Percentiles rank a stretch among this genome's conserved stretches.
Evolutionary conservation across 2,329 filamentous ascomycete genomes (phyloP).

Genomic region (Venturia asperata): DNA sequence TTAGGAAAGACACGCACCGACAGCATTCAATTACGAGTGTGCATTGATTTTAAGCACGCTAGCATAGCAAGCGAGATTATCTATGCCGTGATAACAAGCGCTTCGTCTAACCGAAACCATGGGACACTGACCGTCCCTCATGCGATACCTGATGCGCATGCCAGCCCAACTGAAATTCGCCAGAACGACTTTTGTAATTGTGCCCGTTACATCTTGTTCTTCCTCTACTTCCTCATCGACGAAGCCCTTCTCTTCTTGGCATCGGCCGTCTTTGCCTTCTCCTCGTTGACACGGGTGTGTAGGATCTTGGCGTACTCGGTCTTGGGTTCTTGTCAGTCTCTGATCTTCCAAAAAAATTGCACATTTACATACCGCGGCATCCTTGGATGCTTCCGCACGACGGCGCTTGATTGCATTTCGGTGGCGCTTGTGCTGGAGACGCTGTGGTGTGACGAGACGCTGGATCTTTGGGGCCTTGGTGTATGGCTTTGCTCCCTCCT

Average conservation of each 20-base stretch:
- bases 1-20: not conserved
- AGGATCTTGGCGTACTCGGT: conserved; percentile 95
- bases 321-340: conserved; percentile 46
- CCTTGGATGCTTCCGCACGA: conserved; percentile 93
- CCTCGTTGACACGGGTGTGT: conserved; percentile 93
- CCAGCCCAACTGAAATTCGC: conserved; percentile 2
- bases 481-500: conserved; percentile 95
- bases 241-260: conserved; percentile 93
- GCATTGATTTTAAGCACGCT: conserved; percentile 12
- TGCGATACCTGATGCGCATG: conserved; percentile 6
- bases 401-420: conserved; percentile 96
- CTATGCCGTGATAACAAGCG: conserved; percentile 3
- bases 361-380: conserved; percentile 77
- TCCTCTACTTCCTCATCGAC: conserved; percentile 69
- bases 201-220: conserved; percentile 28
- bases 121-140: conserved; percentile 5
- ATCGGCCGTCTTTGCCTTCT: conserved; percentile 90
- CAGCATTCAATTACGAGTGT: not conserved
- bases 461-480: conserved; percentile 99
- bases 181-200: conserved; percentile 10
- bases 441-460: conserved; percentile 97
- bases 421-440: conserved; percentile 99
- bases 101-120: not conserved
- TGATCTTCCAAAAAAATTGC: conserved; percentile 10
- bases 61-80: not conserved